phyloP scores from a whole-genome alignment of 2,329 filamentous ascomycete genomes.

The Cyphellophora europaea region DNA sequence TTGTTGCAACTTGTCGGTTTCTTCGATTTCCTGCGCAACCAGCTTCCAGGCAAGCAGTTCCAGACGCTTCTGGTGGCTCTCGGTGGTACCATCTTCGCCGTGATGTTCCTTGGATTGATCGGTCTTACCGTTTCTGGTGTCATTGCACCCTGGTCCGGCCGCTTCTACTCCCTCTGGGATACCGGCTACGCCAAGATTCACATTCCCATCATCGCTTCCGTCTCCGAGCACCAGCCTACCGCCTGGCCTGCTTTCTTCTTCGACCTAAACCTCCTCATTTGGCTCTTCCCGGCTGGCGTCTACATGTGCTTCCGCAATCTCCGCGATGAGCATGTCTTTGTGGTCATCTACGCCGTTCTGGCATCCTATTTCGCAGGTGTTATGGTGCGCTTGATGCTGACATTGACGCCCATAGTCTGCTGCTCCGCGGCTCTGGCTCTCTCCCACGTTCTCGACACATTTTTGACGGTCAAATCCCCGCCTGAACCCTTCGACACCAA shows the following conservation, averaged over 20 bases:
- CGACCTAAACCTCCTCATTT: constrained; percentile 94
- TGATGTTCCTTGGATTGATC: constrained; percentile 69
- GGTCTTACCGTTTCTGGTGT: constrained; percentile 76
- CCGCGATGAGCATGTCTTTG: constrained; percentile 92
- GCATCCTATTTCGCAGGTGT: constrained; percentile 98
- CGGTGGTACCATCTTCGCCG: constrained; percentile 62
- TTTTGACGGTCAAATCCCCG: constrained; percentile 60
- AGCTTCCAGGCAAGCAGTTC: constrained; percentile 87
- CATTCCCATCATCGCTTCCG: constrained; percentile 98
- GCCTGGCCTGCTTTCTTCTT: constrained; percentile 99
- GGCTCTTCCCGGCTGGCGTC: constrained; percentile 96
- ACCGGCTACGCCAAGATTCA: constrained; percentile 98
- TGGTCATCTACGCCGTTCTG: constrained; percentile 93
- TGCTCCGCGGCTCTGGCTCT: constrained; percentile 83
- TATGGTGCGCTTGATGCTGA: constrained; percentile 99
- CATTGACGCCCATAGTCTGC: constrained; percentile 90
- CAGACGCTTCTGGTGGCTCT: constrained; percentile 75
- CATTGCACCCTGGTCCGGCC: constrained; percentile 94
- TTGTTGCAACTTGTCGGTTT: constrained; percentile 89
- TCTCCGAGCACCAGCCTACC: constrained; percentile 97
- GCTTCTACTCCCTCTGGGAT: constrained; percentile 99
- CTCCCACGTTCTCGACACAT: constrained; percentile 82
- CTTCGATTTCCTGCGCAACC: constrained; percentile 80
- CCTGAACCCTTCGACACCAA: constrained; percentile 33
- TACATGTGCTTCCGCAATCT: constrained; percentile 96